These are phyloP conservation scores for Claviceps sp. DNA, from an alignment of 2,329 filamentous ascomycete genomes.

Conservation along the genomic window DNA sequence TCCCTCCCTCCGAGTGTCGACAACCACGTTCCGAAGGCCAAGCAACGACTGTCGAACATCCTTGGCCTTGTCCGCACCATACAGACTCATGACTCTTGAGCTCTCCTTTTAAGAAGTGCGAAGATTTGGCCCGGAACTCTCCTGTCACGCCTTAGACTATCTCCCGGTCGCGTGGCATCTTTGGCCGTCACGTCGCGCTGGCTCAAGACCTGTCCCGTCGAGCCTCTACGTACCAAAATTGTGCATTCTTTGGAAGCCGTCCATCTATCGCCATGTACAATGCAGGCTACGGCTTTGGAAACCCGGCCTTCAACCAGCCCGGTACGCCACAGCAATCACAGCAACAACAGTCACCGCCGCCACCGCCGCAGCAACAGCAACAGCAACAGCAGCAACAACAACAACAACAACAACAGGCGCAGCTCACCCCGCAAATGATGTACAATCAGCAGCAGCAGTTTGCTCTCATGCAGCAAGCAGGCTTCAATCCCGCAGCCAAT, in stretches of 20 bases:
- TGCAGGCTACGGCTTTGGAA: slow-evolving; percentile 40
- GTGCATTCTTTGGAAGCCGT: neutral
- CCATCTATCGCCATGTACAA: slow-evolving; percentile 33
- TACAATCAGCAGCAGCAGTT: slow-evolving; percentile 44
- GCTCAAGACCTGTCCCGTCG: neutral
- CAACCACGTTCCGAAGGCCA: neutral
- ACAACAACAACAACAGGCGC: slow-evolving; percentile 21
- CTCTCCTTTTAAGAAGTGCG: neutral
- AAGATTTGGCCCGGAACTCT: too few relatives aligned
- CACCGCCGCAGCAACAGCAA: slow-evolving; percentile 17
- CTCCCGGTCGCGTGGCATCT: neutral
- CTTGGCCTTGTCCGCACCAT: neutral
- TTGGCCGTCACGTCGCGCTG: neutral
- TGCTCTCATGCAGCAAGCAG: slow-evolving; percentile 37
- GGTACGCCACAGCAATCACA: slow-evolving; percentile 20
- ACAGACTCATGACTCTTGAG: neutral
- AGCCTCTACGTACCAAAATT: neutral
- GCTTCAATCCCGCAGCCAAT: slow-evolving; percentile 37
- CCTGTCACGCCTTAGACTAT: too few relatives aligned
- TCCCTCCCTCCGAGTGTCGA: neutral
- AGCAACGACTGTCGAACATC: neutral
- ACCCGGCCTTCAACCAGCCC: slow-evolving; percentile 32
- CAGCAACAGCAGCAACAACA: slow-evolving; percentile 26
- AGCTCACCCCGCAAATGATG: slow-evolving; percentile 40
- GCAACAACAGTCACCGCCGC: slow-evolving; percentile 15